phyloP scores from a whole-genome alignment of 768 basidiomycete genomes.

The Amanita rubescens region DNA sequence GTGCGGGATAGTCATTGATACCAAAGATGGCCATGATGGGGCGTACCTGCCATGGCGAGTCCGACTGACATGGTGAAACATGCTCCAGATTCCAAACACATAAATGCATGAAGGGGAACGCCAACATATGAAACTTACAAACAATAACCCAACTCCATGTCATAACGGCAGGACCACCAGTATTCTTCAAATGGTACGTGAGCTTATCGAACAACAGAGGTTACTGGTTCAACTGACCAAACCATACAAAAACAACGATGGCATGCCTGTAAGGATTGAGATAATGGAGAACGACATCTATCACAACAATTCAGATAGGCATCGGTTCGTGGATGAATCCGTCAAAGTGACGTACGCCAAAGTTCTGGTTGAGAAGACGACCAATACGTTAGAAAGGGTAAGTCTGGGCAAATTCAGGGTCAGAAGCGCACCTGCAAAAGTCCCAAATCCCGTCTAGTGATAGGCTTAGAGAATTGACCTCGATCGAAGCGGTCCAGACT shows the following conservation, averaged over 20 bases:
- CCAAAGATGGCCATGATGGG: not conserved
- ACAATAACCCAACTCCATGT: constrained; percentile 69
- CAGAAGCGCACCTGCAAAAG: constrained; percentile 46
- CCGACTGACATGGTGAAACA: constrained; percentile 68
- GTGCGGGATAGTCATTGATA: not conserved
- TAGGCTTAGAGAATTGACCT: not conserved
- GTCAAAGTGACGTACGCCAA: constrained; percentile 36
- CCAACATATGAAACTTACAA: constrained; percentile 29
- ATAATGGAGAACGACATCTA: constrained; percentile 70
- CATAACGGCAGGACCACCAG: constrained; percentile 73
- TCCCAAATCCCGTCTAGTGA: constrained; percentile 50
- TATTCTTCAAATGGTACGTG: constrained; percentile 37
- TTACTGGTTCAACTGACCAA: constrained; percentile 34
- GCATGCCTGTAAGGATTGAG: constrained; percentile 64
- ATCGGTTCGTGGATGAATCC: constrained; percentile 1
- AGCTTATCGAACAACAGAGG: not conserved
- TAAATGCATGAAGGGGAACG: not conserved
- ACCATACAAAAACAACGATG: constrained; percentile 63
- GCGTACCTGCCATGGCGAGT: constrained; percentile 64
- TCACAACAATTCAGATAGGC: not conserved
- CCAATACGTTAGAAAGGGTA: not conserved
- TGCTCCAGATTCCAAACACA: constrained; percentile 24
- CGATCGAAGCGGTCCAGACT: not conserved
- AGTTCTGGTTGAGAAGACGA: constrained; percentile 41
- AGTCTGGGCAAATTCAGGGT: not conserved